A percentile compares a stretch with the other conserved stretches of the same genome.
Evolutionary conservation across 169 alveolate species (phyloP).

Genomic region (Plasmodium billcollinsi): DNA sequence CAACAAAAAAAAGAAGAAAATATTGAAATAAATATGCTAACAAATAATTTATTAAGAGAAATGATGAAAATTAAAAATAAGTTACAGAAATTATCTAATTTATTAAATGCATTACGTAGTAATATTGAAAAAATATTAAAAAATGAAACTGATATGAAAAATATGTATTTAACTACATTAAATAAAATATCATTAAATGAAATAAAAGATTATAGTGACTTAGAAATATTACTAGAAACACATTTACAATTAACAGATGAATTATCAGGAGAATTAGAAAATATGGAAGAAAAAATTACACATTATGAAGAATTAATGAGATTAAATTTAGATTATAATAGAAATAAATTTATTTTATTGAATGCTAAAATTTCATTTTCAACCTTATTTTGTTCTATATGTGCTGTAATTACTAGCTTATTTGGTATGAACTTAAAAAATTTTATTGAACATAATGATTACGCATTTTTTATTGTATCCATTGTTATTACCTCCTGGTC

Average conservation of each 20-base stretch:
- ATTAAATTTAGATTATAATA: conserved; percentile 55
- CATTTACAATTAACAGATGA: conserved; percentile 71
- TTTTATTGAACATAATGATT: conserved; percentile 48
- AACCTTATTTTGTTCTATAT: conserved; percentile 42
- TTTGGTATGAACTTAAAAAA: conserved; percentile 67
- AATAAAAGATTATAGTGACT: conserved; percentile 34
- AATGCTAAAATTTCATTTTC: conserved; percentile 63
- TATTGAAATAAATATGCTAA: conserved; percentile 51
- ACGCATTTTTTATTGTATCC: conserved; percentile 39
- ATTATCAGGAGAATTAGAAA: conserved; percentile 48
- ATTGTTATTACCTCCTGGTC: conserved; percentile 31
- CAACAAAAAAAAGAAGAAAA: conserved; percentile 59
- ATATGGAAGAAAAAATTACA: conserved; percentile 62
- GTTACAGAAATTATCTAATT: conserved; percentile 46
- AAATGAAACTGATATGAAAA: conserved; percentile 33
- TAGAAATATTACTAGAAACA: conserved; percentile 59
- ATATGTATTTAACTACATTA: conserved; percentile 49
- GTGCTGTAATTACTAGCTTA: conserved; percentile 52
- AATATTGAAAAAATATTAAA: conserved; percentile 44
- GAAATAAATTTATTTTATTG: conserved; percentile 59
- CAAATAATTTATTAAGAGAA: conserved; percentile 37
- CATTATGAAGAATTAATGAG: conserved; percentile 73
- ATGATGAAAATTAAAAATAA: conserved; percentile 68
- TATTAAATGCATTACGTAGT: conserved; percentile 58
- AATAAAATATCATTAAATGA: neutral